These are phyloP conservation scores for Plasmodium cynomolgi DNA, from an alignment of 169 alveolate genomes.

Conservation along the genomic window DNA sequence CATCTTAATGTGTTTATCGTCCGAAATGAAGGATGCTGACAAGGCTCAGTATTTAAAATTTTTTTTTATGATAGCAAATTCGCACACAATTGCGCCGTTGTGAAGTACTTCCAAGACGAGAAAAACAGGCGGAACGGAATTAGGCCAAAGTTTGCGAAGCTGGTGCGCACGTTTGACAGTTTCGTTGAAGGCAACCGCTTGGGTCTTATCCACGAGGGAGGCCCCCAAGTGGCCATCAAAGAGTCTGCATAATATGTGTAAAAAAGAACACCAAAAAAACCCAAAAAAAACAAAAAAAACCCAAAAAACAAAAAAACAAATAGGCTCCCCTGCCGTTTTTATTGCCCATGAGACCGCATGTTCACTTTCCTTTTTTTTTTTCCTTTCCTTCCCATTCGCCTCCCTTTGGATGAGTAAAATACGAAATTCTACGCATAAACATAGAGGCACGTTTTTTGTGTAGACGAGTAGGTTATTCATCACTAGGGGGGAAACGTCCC, in stretches of 20 bases:
- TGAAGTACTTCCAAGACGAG: not conserved
- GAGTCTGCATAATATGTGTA: not conserved
- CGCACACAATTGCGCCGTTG: conserved; percentile 59
- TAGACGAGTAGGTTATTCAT: not conserved
- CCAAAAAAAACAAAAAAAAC: not conserved
- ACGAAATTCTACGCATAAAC: not conserved
- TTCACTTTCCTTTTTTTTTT: not conserved
- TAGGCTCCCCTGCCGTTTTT: not conserved
- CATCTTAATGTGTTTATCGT: conserved; percentile 50
- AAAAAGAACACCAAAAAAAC: not conserved
- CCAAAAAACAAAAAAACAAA: too few relatives aligned
- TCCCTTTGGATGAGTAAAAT: not conserved
- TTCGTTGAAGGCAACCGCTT: not conserved
- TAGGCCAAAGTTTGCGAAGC: not conserved
- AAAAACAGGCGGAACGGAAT: not conserved
- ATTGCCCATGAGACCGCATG: not conserved
- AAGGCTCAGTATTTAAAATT: conserved; percentile 40
- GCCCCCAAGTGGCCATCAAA: not conserved
- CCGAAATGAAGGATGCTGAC: conserved; percentile 60
- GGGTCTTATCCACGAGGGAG: not conserved
- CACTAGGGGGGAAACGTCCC: not conserved
- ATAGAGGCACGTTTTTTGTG: not conserved
- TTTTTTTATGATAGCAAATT: conserved; percentile 49
- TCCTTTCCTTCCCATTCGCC: not conserved
- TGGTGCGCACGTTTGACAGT: not conserved